phyloP scores from a whole-genome alignment of 2,329 filamentous ascomycete species.

The Lecanosticta acicola region DNA sequence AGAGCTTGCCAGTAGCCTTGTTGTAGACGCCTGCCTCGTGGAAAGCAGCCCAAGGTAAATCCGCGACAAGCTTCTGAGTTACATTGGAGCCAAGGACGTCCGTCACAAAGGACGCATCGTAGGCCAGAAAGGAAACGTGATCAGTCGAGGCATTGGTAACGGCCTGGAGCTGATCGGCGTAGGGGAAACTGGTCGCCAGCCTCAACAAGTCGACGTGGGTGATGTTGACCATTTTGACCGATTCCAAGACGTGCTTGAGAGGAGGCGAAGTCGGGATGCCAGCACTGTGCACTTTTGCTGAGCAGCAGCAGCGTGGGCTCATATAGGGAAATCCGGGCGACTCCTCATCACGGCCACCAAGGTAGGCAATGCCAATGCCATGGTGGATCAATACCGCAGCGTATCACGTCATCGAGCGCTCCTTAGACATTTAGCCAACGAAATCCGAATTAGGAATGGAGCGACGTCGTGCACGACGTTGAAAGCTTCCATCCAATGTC shows the following conservation, averaged over 20 bases:
- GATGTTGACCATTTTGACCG: conserved; percentile 31
- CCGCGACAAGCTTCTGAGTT: conserved; percentile 25
- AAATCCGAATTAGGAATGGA: not conserved
- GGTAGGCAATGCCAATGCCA: conserved; percentile 13
- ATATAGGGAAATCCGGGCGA: not conserved
- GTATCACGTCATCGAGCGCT: conserved; percentile 5
- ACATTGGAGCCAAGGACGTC: conserved; percentile 31
- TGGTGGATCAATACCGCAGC: conserved; percentile 8
- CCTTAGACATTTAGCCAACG: conserved; percentile 2
- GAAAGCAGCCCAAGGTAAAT: conserved; percentile 28
- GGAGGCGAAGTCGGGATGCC: not conserved
- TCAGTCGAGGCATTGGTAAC: conserved; percentile 28
- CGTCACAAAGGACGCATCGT: conserved; percentile 27
- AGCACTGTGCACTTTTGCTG: not conserved
- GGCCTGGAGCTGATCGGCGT: conserved; percentile 26
- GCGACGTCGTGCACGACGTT: not conserved
- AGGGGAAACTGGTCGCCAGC: conserved; percentile 30
- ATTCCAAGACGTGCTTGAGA: not conserved
- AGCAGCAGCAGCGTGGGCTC: not conserved
- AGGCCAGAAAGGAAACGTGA: conserved; percentile 26
- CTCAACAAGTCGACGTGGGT: conserved; percentile 30
- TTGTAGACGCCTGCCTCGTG: conserved; percentile 39
- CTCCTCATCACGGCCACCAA: conserved; percentile 3
- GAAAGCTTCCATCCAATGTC: not conserved
- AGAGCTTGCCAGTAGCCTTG: conserved; percentile 35